These are phyloP conservation scores for Paragyromitra xinjiangensis DNA, from an alignment of 495 filamentous ascomycete genomes.

Conservation along the genomic window DNA sequence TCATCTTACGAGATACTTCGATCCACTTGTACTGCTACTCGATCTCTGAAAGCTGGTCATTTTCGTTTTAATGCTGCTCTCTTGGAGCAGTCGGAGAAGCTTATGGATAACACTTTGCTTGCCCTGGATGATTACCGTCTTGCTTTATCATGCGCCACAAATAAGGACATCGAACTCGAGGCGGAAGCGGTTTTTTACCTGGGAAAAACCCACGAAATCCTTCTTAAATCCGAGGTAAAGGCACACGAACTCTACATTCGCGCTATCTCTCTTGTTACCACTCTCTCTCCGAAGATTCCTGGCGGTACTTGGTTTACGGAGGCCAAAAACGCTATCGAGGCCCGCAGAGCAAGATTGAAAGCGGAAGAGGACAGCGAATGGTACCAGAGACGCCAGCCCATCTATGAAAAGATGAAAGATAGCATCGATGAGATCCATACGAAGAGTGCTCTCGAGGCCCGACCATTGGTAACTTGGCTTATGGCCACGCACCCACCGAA, in stretches of 20 bases:
- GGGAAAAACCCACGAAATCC: conserved; percentile 34
- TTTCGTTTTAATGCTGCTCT: conserved; percentile 10
- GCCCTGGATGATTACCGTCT: conserved; percentile 39
- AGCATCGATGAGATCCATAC: conserved; percentile 23
- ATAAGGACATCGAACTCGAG: conserved; percentile 45
- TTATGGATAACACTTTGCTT: conserved; percentile 32
- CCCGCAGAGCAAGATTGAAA: conserved; percentile 30
- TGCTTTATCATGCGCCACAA: conserved; percentile 38
- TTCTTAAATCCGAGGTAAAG: conserved; percentile 37
- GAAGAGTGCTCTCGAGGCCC: conserved; percentile 24
- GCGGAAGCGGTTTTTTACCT: conserved; percentile 37
- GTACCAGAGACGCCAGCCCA: conserved; percentile 26
- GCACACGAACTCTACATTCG: conserved; percentile 39
- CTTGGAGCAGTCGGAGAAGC: conserved; percentile 2
- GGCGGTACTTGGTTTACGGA: conserved; percentile 39
- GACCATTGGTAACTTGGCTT: conserved; percentile 32
- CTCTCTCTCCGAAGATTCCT: conserved; percentile 41
- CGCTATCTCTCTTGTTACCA: conserved; percentile 35
- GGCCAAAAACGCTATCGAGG: conserved; percentile 36
- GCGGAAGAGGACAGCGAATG: conserved; percentile 39
- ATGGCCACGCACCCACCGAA: conserved; percentile 39
- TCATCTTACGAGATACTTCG: conserved; percentile 28
- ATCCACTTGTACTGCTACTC: conserved; percentile 37
- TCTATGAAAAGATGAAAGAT: conserved; percentile 29
- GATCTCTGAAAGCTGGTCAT: conserved; percentile 29